Percentiles rank a stretch among this genome's conserved stretches.
Evolutionary conservation across 2,329 filamentous ascomycete genomes (phyloP).

Genomic region (Epichloe brachyelytri): DNA sequence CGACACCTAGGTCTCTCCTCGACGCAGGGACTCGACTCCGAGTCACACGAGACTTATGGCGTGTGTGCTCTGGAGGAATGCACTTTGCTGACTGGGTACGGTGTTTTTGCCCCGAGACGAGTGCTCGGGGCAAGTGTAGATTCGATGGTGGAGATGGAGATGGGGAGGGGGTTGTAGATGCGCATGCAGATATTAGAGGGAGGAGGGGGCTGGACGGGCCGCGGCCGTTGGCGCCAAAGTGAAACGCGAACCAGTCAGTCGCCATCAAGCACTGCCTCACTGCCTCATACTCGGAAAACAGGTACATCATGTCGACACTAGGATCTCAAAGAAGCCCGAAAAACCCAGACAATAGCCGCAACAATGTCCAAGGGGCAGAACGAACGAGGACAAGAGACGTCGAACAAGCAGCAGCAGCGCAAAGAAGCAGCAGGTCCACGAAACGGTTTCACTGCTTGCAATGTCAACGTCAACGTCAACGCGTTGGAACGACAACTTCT

Average conservation of each 20-base stretch:
- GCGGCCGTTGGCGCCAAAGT: background rate
- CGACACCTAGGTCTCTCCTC: too few relatives aligned
- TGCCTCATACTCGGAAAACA: too few relatives aligned
- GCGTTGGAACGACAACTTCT: too few relatives aligned
- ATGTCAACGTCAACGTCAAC: background rate
- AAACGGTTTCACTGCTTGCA: background rate
- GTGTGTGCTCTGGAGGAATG: background rate
- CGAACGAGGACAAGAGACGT: background rate
- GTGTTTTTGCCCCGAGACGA: background rate
- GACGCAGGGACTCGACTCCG: too few relatives aligned
- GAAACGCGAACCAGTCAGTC: background rate
- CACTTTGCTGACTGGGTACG: background rate
- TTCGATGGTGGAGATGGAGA: background rate
- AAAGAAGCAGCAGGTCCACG: background rate
- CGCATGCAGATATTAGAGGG: too few relatives aligned
- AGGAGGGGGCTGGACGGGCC: background rate
- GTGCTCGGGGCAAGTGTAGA: background rate
- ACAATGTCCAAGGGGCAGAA: too few relatives aligned
- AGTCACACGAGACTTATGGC: background rate
- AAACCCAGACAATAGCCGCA: too few relatives aligned
- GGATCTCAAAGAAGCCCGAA: too few relatives aligned
- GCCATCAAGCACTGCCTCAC: too few relatives aligned
- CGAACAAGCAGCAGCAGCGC: too few relatives aligned
- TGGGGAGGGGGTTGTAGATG: background rate
- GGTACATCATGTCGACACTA: too few relatives aligned